Evolutionary conservation across 2,329 filamentous ascomycete genomes (phyloP).

Genomic region (Didymella segeticola): DNA sequence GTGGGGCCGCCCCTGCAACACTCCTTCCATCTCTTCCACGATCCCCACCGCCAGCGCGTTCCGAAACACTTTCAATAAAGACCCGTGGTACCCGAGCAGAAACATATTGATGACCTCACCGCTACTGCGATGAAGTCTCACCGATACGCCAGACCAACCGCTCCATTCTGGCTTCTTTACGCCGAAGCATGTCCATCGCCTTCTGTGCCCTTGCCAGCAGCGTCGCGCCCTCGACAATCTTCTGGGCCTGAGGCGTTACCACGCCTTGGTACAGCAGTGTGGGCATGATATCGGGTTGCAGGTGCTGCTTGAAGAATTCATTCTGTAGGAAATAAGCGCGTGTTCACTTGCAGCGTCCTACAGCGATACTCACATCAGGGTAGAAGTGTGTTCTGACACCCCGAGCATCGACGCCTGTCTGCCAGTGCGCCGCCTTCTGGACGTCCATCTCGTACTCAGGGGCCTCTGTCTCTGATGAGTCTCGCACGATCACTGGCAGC

Average conservation of each 20-base stretch:
- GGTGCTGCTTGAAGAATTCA: conserved; percentile 60
- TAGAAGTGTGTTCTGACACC: conserved; percentile 66
- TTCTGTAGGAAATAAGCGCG: conserved; percentile 52
- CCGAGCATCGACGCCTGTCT: conserved; percentile 58
- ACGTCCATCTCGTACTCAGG: conserved; percentile 65
- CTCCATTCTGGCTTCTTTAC: conserved; percentile 55
- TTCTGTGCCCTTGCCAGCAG: conserved; percentile 52
- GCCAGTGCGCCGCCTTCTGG: conserved; percentile 56
- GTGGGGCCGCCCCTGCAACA: conserved; percentile 12
- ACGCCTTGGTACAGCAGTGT: conserved; percentile 51
- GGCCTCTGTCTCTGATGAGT: conserved; percentile 56
- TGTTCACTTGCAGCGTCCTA: not conserved
- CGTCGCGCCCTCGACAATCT: conserved; percentile 52
- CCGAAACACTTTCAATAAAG: conserved; percentile 14
- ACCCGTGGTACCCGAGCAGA: not conserved
- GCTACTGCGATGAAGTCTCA: conserved; percentile 22
- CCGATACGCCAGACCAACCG: conserved; percentile 51
- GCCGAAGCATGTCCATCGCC: conserved; percentile 53
- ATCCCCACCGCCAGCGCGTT: conserved; percentile 8
- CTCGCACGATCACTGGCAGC: conserved; percentile 64
- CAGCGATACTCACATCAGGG: conserved; percentile 49
- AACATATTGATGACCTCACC: conserved; percentile 9
- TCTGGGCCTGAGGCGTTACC: conserved; percentile 52
- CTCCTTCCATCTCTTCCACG: conserved; percentile 9
- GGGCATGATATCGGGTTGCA: conserved; percentile 64